Percentiles rank a stretch among this genome's conserved stretches.
Conservation (phyloP, 202 grass and related monocot genomes). For the Alloteropsis angusta region DNA sequence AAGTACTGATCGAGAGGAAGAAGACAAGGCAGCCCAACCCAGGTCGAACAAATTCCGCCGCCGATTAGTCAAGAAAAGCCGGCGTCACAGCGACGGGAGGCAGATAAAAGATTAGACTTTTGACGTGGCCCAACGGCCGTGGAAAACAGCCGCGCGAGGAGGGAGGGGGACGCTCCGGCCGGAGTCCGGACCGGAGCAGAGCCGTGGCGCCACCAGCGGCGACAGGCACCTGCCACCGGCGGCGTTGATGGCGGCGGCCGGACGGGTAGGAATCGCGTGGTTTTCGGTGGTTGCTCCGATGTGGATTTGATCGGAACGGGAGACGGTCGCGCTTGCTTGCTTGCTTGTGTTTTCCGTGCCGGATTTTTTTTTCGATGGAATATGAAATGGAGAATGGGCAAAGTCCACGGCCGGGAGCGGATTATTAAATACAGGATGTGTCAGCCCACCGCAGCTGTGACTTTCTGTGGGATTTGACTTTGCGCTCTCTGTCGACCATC, state of each 20-base stretch:
- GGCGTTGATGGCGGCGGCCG: conserved; percentile 15
- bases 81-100: neutral
- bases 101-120: neutral
- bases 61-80: conserved; percentile 28
- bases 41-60: neutral
- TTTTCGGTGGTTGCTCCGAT: conserved; percentile 22
- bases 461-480: conserved; percentile 14
- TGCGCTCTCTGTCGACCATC: neutral
- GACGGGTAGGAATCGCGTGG: conserved; percentile 17
- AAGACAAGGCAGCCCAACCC: neutral
- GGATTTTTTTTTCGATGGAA: neutral
- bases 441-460: conserved; percentile 22
- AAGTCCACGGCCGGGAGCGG: conserved; percentile 28
- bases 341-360: neutral
- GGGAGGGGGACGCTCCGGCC: neutral
- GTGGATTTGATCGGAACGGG: conserved; percentile 35
- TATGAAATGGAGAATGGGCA: neutral
- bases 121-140: conserved; percentile 6
- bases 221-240: conserved; percentile 30
- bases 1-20: conserved; percentile 9
- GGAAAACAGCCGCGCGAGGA: neutral
- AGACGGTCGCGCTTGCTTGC: neutral
- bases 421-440: conserved; percentile 23
- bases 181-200: neutral
- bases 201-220: neutral